Percentiles rank a stretch among this genome's conserved stretches.
These are phyloP conservation scores for Colletotrichum graminicola DNA, from an alignment of 2,329 filamentous ascomycete genomes.

Conservation along the genomic window DNA sequence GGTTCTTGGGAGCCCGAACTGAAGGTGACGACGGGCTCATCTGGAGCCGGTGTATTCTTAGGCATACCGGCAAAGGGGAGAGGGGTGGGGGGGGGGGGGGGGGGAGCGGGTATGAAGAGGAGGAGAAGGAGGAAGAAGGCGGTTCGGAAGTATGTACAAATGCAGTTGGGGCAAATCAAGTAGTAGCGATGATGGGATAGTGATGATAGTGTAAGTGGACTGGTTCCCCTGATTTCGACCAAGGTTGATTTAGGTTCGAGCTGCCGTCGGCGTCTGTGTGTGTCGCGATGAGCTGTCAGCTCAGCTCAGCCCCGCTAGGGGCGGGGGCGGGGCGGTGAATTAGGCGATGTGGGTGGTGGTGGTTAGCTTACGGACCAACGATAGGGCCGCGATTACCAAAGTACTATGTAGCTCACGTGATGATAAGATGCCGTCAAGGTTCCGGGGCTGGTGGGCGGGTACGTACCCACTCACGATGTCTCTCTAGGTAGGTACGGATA, in stretches of 20 bases:
- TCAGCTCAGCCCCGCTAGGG: neutral
- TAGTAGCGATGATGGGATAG: neutral
- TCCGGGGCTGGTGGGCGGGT: too few relatives aligned
- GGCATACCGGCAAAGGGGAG: constrained; percentile 27
- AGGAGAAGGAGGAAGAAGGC: neutral
- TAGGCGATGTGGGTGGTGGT: neutral
- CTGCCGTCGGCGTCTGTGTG: constrained; percentile 2
- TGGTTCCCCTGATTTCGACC: constrained; percentile 19
- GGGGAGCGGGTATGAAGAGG: neutral
- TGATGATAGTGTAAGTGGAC: neutral
- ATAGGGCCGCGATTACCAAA: neutral
- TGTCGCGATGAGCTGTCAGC: constrained; percentile 13
- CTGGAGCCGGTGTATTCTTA: constrained; percentile 37
- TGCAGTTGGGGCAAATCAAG: neutral
- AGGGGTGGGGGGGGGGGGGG: neutral
- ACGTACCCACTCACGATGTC: too few relatives aligned
- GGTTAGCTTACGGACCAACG: neutral
- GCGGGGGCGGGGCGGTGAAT: constrained; percentile 13
- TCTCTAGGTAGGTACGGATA: too few relatives aligned
- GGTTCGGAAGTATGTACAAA: constrained; percentile 23
- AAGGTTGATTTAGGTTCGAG: constrained; percentile 6
- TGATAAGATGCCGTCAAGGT: too few relatives aligned
- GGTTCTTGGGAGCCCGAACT: constrained; percentile 48
- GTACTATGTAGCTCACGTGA: too few relatives aligned
- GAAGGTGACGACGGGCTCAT: constrained; percentile 47